Evolutionary conservation across 805 yeast genomes (phyloP).

Genomic region (Cyberlindnera maclurae): DNA sequence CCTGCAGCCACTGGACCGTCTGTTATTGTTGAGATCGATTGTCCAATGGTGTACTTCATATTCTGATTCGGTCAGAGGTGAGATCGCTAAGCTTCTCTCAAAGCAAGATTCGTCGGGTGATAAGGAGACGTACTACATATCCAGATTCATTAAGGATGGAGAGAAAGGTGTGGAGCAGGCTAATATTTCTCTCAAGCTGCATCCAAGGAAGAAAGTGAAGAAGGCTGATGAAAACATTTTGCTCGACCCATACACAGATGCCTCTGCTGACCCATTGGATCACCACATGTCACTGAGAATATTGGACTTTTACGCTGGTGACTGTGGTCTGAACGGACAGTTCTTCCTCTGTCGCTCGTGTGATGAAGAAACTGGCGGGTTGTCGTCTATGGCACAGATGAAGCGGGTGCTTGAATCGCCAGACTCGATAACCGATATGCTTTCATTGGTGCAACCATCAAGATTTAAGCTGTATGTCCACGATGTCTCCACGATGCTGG

Average conservation of each 20-base stretch:
- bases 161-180: constrained; percentile 14
- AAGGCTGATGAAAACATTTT: constrained; percentile 3
- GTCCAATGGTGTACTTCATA: constrained; percentile 17
- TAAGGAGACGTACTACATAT: constrained; percentile 20
- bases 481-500: constrained; percentile 17
- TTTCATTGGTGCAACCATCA: constrained; percentile 15
- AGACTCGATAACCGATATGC: constrained; percentile 9
- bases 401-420: constrained; percentile 2
- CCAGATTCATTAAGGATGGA: constrained; percentile 22
- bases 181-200: constrained; percentile 9
- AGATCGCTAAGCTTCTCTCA: constrained; percentile 8
- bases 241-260: constrained; percentile 12
- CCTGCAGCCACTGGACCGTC: constrained; percentile 18
- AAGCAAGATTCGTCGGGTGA: constrained; percentile 17
- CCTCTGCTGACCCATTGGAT: constrained; percentile 14
- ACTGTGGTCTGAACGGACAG: constrained; percentile 21
- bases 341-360: constrained; percentile 20
- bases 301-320: constrained; percentile 23
- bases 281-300: constrained; percentile 19
- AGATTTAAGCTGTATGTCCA: constrained; percentile 23
- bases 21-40: constrained; percentile 18
- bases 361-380: constrained; percentile 13
- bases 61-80: constrained; percentile 14
- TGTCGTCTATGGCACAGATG: constrained; percentile 11
- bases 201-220: constrained; percentile 12